Evolutionary conservation across 352 stramenopile species (phyloP).

Genomic region (Globisporangium spinosum): DNA sequence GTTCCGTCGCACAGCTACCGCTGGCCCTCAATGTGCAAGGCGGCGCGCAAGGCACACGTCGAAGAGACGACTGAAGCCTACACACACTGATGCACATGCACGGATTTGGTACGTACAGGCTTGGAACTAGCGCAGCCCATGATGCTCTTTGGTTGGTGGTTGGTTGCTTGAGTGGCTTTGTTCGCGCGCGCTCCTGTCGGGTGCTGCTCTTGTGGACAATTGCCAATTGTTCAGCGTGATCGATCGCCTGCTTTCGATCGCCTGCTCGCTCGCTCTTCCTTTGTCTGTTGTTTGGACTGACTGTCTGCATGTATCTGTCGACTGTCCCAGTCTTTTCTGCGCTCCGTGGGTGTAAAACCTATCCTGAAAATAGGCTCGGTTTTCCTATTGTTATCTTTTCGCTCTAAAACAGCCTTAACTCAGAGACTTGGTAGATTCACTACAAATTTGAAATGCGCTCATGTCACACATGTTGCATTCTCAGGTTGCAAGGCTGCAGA

Average conservation of each 20-base stretch:
- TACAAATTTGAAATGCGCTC: conserved; percentile 14
- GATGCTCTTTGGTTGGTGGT: conserved; percentile 6
- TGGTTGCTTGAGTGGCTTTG: background rate
- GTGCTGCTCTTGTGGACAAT: conserved; percentile 19
- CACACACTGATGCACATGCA: background rate
- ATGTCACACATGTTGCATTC: conserved; percentile 12
- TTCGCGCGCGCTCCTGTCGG: conserved; percentile 10
- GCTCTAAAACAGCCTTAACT: conserved; percentile 9
- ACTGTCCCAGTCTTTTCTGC: conserved; percentile 9
- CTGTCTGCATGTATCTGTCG: conserved; percentile 7
- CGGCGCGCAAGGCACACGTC: background rate
- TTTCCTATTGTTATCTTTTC: background rate
- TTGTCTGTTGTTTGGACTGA: background rate
- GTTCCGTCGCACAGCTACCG: background rate
- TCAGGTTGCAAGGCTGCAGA: background rate
- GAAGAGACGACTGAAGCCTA: background rate
- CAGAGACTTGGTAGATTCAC: background rate
- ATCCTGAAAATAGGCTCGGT: background rate
- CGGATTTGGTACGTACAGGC: conserved; percentile 29
- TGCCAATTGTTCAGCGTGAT: conserved; percentile 12
- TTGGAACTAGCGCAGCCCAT: conserved; percentile 83
- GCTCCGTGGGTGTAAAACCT: conserved; percentile 3
- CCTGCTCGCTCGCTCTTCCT: background rate
- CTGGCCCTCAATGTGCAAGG: background rate
- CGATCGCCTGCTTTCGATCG: background rate